Evolutionary conservation across 2,329 filamentous ascomycete species (phyloP).

Genomic region (Hortaea werneckii): DNA sequence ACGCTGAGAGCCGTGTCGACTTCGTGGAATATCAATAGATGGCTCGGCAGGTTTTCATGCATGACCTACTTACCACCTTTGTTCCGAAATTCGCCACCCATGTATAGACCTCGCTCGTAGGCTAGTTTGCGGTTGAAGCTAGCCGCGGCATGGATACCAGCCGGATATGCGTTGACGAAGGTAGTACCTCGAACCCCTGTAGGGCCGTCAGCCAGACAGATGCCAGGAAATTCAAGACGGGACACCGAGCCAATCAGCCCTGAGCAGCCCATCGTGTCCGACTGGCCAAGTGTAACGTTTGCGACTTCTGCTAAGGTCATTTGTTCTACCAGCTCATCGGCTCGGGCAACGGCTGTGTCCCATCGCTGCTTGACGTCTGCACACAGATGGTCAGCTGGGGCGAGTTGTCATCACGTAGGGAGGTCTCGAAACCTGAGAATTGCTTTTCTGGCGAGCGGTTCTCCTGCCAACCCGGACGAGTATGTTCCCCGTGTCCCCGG

Average conservation of each 20-base stretch:
- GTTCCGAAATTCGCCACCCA: conserved; percentile 35
- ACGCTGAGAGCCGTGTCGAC: conserved; percentile 9
- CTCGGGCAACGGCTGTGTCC: background rate
- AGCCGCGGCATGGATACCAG: conserved; percentile 20
- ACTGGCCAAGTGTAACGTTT: conserved; percentile 25
- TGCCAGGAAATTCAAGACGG: background rate
- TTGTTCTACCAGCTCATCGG: background rate
- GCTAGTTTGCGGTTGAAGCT: conserved; percentile 46
- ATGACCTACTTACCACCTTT: conserved; percentile 8
- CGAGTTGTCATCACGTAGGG: too few relatives aligned
- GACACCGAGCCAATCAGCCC: background rate
- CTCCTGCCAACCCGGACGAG: too few relatives aligned
- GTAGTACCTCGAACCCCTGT: background rate
- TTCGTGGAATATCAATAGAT: too few relatives aligned
- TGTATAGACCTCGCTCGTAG: conserved; percentile 39
- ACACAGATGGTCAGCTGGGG: too few relatives aligned
- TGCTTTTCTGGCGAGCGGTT: too few relatives aligned
- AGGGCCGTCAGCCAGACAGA: background rate
- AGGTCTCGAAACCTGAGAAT: too few relatives aligned
- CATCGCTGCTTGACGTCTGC: background rate
- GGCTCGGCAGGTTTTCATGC: conserved; percentile 1
- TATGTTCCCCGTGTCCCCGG: too few relatives aligned
- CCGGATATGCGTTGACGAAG: background rate
- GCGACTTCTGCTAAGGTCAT: conserved; percentile 22
- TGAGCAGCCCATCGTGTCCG: conserved; percentile 1